Base-by-base conservation (phyloP, 2,329 filamentous ascomycete species). In the Diaporthe velutina region DNA sequence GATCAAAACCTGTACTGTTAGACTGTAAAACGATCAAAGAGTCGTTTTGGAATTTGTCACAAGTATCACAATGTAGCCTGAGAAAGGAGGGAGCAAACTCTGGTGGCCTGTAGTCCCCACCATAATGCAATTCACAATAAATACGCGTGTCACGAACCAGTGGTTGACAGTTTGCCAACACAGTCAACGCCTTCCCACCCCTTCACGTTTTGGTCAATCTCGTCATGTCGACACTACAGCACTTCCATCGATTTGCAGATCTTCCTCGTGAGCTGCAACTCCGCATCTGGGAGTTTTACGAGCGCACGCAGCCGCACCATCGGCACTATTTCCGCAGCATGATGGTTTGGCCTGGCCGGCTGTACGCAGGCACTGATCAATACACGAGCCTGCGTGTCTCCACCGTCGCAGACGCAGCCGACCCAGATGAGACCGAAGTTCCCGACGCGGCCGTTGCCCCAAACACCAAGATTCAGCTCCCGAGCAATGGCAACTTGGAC, bases 71-170 rank as follows among this genome's bases (percentile, higher is more conserved):
- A n/a, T n/a, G n/a, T 17, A 48, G 1, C 42, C 42, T 48, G n/a
- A 52, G 9, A 28, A 15, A 54, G 50, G 6, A 52, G 50, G 25
- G 13, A 12, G 7, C 12, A 54, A 54, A 15, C 12, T 28, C 50
- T 54, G 25, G 50, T 7, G 25, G 50, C n/a, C 50, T 54, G 25
- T 54, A 6, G 6, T 25, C 8, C 17, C 12, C 0, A 28, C 25
- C 50, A 15, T 13, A 28, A 0, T 15, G 4, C 9, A 9, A 13
- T 25, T 13, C 30, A 17, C 25, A 28, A 54, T 17, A 54, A 52
- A 52, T 48, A 52, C 50, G 3, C 50, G 25, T 79, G 81, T 0
- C 82, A 86, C 66, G 86, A 87, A 66, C 50, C 50, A 54, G 50
- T 12, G 25, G 15, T 25, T 3, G 25, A 54, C 50, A 4, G 12